Evolutionary conservation across 441 rosid genomes (phyloP).

Genomic region (Gossypium lobatum): DNA sequence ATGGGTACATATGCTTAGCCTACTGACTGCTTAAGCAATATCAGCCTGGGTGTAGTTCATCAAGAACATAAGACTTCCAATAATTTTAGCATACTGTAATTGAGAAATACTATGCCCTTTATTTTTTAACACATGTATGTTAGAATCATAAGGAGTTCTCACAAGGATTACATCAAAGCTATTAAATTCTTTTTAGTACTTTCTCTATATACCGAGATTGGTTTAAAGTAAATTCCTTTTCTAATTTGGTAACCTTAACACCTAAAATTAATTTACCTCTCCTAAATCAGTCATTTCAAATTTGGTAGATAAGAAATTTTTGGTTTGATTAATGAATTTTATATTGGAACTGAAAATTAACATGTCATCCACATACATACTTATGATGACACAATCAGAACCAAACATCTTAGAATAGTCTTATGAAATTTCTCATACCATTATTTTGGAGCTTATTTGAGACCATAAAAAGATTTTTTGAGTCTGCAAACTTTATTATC

Average conservation of each 20-base stretch:
- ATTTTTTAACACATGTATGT: too few relatives aligned
- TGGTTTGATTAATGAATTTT: neutral
- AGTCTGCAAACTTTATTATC: neutral
- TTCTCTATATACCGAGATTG: too few relatives aligned
- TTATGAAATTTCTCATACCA: neutral
- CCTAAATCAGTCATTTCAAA: neutral
- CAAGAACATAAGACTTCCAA: neutral
- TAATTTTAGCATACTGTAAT: neutral
- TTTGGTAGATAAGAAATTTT: neutral
- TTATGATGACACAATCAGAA: neutral
- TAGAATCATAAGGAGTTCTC: neutral
- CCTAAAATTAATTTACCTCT: neutral
- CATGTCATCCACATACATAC: neutral
- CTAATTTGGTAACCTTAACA: neutral
- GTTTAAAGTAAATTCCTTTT: neutral
- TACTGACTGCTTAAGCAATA: neutral
- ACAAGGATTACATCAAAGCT: neutral
- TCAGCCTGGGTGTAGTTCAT: neutral
- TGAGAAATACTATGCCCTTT: neutral
- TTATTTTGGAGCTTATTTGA: neutral
- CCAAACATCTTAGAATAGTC: neutral
- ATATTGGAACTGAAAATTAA: neutral
- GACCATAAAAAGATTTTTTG: neutral
- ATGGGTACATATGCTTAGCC: neutral
- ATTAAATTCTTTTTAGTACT: neutral